These are phyloP conservation scores for Alternaria ventricosa DNA, from an alignment of 2,329 filamentous ascomycete genomes.

Conservation along the genomic window DNA sequence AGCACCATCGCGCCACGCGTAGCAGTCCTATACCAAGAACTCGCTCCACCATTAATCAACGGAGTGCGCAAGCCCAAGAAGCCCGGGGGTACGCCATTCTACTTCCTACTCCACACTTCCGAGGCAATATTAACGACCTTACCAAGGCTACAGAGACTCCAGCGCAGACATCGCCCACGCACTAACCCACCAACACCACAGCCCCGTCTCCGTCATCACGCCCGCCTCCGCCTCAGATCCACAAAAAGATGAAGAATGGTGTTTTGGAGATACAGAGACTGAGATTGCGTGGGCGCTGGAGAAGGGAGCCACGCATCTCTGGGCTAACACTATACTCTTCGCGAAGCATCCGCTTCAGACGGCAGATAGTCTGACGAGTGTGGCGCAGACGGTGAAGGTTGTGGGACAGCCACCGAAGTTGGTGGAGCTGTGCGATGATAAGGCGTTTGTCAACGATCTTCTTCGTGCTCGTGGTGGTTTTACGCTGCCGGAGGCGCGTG, in stretches of 20 bases:
- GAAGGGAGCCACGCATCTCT: not conserved
- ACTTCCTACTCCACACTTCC: too few relatives aligned
- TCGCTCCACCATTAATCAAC: rapidly evolving
- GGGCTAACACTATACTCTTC: not conserved
- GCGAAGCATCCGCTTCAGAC: not conserved
- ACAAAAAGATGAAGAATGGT: not conserved
- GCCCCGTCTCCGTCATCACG: not conserved
- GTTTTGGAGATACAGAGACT: not conserved
- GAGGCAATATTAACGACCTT: not conserved
- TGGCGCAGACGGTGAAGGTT: not conserved
- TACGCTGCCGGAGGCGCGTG: not conserved
- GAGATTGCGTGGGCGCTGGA: not conserved
- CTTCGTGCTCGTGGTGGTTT: not conserved
- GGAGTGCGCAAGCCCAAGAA: not conserved
- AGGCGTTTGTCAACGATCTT: not conserved
- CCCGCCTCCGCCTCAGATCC: not conserved
- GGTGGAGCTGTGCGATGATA: not conserved
- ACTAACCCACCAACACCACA: not conserved
- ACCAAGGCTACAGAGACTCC: not conserved
- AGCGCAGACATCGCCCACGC: not conserved
- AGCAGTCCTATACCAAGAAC: not conserved
- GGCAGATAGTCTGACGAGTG: not conserved
- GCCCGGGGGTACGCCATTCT: not conserved
- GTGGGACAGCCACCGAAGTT: not conserved
- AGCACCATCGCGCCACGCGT: not conserved